phyloP scores from a whole-genome alignment of 192 early-diverging fungal species.

The Rhizoclosmatium sp. region DNA sequence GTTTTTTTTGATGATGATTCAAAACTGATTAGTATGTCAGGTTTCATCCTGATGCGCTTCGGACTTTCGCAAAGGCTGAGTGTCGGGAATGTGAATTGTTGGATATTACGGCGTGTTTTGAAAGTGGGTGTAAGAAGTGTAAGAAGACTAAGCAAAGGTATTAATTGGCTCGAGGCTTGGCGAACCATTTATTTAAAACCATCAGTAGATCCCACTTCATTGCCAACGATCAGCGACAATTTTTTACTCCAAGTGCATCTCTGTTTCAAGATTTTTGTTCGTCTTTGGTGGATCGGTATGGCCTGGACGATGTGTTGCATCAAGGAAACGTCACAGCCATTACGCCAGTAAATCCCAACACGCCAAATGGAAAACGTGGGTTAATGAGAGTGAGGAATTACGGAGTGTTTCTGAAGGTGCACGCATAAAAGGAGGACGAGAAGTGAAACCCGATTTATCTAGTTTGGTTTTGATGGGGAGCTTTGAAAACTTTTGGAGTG shows the following conservation, averaged over 20 bases:
- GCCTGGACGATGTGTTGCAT: conserved; percentile 17
- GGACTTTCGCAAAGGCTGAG: neutral
- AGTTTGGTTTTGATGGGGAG: neutral
- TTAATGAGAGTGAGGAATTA: neutral
- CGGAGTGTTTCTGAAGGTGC: neutral
- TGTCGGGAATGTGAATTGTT: neutral
- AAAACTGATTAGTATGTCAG: neutral
- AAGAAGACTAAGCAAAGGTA: neutral
- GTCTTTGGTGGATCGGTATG: conserved; percentile 9
- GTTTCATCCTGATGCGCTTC: neutral
- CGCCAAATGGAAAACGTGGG: conserved; percentile 13
- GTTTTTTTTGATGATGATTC: neutral
- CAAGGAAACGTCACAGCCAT: conserved; percentile 20
- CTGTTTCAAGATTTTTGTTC: conserved; percentile 16
- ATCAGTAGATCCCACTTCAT: neutral
- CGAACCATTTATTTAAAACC: too few species aligned
- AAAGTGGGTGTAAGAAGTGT: neutral
- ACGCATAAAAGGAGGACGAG: neutral
- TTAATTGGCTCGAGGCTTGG: too few species aligned
- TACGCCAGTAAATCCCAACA: neutral
- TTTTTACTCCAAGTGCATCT: neutral
- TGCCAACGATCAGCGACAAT: conserved; percentile 12
- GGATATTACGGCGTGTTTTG: neutral
- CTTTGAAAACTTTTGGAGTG: conserved; percentile 9
- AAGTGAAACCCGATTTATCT: conserved; percentile 8